Evolutionary conservation across 2,329 filamentous ascomycete species (phyloP).

Genomic region (Calonectria pseudoreteaudii): DNA sequence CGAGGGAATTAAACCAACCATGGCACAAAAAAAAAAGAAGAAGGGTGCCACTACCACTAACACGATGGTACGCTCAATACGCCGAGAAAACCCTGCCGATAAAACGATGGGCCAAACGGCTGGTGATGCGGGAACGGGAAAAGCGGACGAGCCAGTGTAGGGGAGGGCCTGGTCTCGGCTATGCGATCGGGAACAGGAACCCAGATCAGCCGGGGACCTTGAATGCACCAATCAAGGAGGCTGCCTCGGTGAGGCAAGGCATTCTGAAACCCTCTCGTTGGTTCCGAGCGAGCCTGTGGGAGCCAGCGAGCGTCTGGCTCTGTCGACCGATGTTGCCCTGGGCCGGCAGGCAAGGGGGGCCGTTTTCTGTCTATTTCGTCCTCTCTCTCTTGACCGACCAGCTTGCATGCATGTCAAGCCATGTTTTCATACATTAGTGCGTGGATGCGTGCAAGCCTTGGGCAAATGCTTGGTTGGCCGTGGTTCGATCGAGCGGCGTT

Average conservation of each 20-base stretch:
- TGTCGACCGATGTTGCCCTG: neutral
- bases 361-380: neutral
- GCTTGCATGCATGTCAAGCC: neutral
- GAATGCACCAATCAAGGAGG: conserved; percentile 3
- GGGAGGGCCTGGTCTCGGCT: conserved; percentile 13
- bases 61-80: neutral
- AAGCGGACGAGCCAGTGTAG: neutral
- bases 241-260: neutral
- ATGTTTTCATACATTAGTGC: conserved; percentile 1
- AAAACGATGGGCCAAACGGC: conserved; percentile 3
- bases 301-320: neutral
- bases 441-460: neutral
- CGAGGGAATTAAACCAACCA: neutral
- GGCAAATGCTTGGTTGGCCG: neutral
- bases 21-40: neutral
- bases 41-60: neutral
- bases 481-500: neutral
- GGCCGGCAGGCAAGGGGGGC: neutral
- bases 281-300: neutral
- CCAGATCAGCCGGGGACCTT: conserved; percentile 7
- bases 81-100: neutral
- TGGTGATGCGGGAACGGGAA: conserved; percentile 2
- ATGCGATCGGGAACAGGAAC: conserved; percentile 19
- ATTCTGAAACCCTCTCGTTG: conserved; percentile 2
- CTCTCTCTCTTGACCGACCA: neutral